Conservation (phyloP, 163 green algal genomes). For the Scenedesmus sp. region DNA sequence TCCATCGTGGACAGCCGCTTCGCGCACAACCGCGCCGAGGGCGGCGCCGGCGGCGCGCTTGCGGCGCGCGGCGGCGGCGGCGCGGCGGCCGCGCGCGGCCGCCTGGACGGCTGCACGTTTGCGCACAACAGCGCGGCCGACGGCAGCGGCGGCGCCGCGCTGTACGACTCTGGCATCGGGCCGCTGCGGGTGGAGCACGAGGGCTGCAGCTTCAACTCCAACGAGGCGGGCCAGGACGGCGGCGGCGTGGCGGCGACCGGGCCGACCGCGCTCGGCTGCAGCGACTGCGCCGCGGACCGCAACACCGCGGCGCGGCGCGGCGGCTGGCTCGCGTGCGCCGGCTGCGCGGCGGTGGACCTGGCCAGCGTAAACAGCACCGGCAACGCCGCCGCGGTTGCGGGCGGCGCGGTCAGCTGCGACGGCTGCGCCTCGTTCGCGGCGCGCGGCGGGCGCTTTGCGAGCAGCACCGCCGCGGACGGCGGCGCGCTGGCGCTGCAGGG, state of each 20-base stretch:
- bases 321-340: background rate
- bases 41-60: background rate
- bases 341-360: background rate
- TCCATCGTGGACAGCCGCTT: background rate
- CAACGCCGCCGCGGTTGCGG: background rate
- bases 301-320: background rate
- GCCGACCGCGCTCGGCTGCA: background rate
- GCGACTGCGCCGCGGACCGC: background rate
- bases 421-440: background rate
- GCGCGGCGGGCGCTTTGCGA: background rate
- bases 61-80: background rate
- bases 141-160: background rate
- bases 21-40: background rate
- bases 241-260: background rate
- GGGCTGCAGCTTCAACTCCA: background rate
- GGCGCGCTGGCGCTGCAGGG: conserved; percentile 18
- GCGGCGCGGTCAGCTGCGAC: background rate
- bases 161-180: background rate
- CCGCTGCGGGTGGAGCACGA: background rate
- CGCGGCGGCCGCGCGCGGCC: background rate
- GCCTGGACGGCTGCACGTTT: background rate
- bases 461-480: background rate
- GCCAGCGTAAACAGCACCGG: background rate
- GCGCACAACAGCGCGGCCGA: background rate
- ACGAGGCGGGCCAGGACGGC: background rate